These are phyloP conservation scores for Xylariales sp. DNA, from an alignment of 2,329 filamentous ascomycete species.

Conservation along the genomic window DNA sequence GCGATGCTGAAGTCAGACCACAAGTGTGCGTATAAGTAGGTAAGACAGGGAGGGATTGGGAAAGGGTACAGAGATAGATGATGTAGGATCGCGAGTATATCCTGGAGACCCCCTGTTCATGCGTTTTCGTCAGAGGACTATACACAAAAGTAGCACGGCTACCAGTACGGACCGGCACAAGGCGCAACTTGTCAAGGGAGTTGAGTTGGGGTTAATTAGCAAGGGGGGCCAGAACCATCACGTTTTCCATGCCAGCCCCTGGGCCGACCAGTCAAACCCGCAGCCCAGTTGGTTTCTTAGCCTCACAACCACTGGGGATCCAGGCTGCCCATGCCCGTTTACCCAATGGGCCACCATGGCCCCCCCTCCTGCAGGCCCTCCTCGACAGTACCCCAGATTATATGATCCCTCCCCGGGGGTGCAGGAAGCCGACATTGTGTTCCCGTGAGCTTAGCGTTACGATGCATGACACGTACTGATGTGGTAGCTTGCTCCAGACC, in stretches of 20 bases:
- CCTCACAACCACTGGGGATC: conserved; percentile 29
- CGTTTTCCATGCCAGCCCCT: conserved; percentile 19
- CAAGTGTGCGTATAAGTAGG: conserved; percentile 18
- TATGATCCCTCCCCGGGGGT: conserved; percentile 28
- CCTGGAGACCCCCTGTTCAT: conserved; percentile 38
- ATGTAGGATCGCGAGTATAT: conserved; percentile 28
- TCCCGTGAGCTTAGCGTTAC: conserved; percentile 35
- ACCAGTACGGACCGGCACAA: conserved; percentile 17
- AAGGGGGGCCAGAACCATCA: conserved; percentile 17
- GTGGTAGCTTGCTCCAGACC: conserved; percentile 1
- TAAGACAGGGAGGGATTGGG: conserved; percentile 15
- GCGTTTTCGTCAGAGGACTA: conserved; percentile 23
- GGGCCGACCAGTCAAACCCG: conserved; percentile 33
- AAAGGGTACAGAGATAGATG: conserved; percentile 11
- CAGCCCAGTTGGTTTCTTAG: background rate
- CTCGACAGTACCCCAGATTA: conserved; percentile 40
- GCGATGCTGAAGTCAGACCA: conserved; percentile 24
- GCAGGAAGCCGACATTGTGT: conserved; percentile 34
- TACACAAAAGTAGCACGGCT: conserved; percentile 8
- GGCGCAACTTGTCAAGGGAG: conserved; percentile 28
- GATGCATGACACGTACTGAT: conserved; percentile 35
- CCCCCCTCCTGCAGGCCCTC: conserved; percentile 26
- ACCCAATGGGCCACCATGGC: conserved; percentile 25
- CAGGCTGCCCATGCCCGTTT: background rate
- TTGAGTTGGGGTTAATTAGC: conserved; percentile 16